Evolutionary conservation across 108 stramenopile species (phyloP).

Genomic region (Thalassiosira profunda): DNA sequence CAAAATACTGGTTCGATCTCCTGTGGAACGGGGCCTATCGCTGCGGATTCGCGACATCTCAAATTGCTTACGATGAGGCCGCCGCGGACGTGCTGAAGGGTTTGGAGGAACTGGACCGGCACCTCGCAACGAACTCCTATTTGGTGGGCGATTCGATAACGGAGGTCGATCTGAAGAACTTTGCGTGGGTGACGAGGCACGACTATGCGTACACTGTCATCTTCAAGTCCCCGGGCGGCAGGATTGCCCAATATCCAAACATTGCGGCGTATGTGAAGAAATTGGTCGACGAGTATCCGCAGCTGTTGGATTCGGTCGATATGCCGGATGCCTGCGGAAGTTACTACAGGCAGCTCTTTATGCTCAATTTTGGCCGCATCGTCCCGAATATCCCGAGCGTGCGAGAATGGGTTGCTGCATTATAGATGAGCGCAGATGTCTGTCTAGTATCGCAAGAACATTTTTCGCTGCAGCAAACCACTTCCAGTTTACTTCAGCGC

Average conservation of each 20-base stretch:
- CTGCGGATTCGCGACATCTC: conserved; percentile 89
- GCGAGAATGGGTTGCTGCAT: not conserved
- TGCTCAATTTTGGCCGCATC: not conserved
- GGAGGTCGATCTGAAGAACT: conserved; percentile 77
- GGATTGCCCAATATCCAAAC: conserved; percentile 45
- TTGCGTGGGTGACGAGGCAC: conserved; percentile 82
- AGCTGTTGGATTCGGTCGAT: conserved; percentile 68
- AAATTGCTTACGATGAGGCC: conserved; percentile 82
- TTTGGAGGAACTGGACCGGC: conserved; percentile 56
- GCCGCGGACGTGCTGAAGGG: conserved; percentile 67
- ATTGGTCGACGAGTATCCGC: conserved; percentile 39
- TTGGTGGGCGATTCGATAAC: conserved; percentile 65
- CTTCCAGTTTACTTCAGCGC: not conserved
- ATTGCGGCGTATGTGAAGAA: conserved; percentile 52
- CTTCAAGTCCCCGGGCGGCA: conserved; percentile 73
- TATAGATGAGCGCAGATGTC: not conserved
- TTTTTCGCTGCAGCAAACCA: not conserved
- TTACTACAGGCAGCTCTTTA: not conserved
- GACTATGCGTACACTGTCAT: conserved; percentile 87
- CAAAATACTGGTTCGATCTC: conserved; percentile 84
- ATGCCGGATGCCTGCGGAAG: conserved; percentile 71
- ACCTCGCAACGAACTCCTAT: conserved; percentile 53
- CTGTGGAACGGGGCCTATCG: conserved; percentile 88
- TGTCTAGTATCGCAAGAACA: not conserved
- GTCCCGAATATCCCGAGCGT: not conserved